Evolutionary conservation across 2,329 filamentous ascomycete genomes (phyloP), one percentile per base, ranked within the genome.

Genomic region (Paraconiothyrium sp.): DNA sequence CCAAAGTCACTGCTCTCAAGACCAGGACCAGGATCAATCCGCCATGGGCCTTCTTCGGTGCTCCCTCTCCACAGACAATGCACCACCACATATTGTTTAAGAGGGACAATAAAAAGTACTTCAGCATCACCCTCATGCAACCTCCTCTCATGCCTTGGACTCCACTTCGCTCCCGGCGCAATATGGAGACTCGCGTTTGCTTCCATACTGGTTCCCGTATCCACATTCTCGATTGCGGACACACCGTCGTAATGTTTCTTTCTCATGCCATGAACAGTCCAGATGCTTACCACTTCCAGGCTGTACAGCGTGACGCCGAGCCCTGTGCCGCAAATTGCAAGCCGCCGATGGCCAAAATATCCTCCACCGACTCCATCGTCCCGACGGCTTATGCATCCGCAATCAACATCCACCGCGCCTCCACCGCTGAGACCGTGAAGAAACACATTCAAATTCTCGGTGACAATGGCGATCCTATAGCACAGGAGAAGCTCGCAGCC

Each of bases 141-240:
- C 30, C 34, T 1, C 63, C 63, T 20, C 57, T 10, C 32, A 24
- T 47, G 3, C 39, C 58, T 1, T 66, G 63, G 63, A 30, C 27
- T 5, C 63, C 65, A 1, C 57, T 64, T 14, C 35, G 35, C 2
- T 16, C 34, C 1, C 46, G 58, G 37, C 32, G 13, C 14, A 11
- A 67, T 13, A 66, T 60, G 61, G 66, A 68, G 35, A 63, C 59
- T 4, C 63, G 66, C 10, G 49, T 64, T 2, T 68, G 66, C 56
- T 54, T 59, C 56, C 48, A 46, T 27, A 16, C 50, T 35, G 32
- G 30, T 6, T 66, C 62, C 16, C 58, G 64, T 10, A 57, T 64
- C 49, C 66, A 68, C 62, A 50, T 22, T 3, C 60, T 68, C 0
- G 27, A 37, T 11, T 68, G 66, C 43, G 66, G 66, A 1, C 66